Conservation (phyloP, 2,329 filamentous ascomycete genomes). For the Phyllosticta citribraziliensis region DNA sequence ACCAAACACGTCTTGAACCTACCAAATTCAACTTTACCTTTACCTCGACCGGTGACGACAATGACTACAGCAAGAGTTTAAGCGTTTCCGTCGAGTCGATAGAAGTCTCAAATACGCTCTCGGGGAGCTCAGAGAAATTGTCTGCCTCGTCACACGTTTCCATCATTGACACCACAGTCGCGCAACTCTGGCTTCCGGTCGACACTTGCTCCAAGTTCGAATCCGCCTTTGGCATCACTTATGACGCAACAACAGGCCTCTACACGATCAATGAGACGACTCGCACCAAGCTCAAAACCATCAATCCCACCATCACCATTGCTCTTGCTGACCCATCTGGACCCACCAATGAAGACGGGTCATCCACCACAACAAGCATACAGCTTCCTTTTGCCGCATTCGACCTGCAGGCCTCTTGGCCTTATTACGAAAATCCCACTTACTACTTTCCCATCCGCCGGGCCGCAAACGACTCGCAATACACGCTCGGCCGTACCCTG, state of each 20-base stretch:
- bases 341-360: neutral
- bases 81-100: neutral
- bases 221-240: constrained; percentile 29
- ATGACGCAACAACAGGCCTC: constrained; percentile 25
- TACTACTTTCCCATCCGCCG: constrained; percentile 30
- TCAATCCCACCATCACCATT: constrained; percentile 30
- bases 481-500: constrained; percentile 24
- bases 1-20: constrained; percentile 26
- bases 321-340: constrained; percentile 23
- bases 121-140: neutral
- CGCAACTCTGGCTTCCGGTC: constrained; percentile 18
- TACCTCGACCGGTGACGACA: neutral
- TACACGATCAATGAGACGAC: constrained; percentile 31
- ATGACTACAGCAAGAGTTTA: neutral
- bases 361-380: neutral
- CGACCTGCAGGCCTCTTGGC: neutral
- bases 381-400: constrained; percentile 3
- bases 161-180: constrained; percentile 14
- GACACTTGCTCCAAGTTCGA: constrained; percentile 31
- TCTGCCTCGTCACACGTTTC: constrained; percentile 11
- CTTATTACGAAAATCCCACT: neutral
- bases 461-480: constrained; percentile 23
- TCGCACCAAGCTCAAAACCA: constrained; percentile 21
- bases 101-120: neutral
- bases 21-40: constrained; percentile 17